These are phyloP conservation scores for Pseudonitzschia multiseries DNA, from an alignment of 108 stramenopile species.

Conservation along the genomic window DNA sequence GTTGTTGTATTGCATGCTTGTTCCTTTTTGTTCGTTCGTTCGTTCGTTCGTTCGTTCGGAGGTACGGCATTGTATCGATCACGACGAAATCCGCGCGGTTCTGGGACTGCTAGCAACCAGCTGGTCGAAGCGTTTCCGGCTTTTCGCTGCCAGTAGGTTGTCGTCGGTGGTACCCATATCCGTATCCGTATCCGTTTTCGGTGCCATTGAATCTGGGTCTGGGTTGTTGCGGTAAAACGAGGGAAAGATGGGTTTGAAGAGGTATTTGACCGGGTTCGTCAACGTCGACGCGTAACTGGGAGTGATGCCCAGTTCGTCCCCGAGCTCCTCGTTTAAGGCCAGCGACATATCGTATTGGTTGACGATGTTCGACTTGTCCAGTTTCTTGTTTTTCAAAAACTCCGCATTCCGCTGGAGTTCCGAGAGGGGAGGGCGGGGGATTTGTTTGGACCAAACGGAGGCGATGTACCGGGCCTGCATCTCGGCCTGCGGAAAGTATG, in stretches of 20 bases:
- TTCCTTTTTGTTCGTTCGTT: too few relatives aligned
- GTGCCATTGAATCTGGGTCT: too few relatives aligned
- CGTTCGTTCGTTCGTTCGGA: too few relatives aligned
- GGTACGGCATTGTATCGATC: too few relatives aligned
- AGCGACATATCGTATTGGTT: neutral
- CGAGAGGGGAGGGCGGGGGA: neutral
- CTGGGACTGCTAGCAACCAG: constrained; percentile 6
- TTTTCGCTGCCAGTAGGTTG: neutral
- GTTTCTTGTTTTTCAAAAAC: neutral
- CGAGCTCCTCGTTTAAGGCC: neutral
- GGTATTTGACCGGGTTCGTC: neutral
- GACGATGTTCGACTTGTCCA: neutral
- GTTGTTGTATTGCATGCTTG: too few relatives aligned
- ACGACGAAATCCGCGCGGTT: neutral
- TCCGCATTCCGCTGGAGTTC: neutral
- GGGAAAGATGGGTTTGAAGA: neutral
- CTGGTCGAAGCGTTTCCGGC: neutral
- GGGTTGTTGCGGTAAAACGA: constrained; percentile 11
- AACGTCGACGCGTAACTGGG: neutral
- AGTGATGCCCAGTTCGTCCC: constrained; percentile 7
- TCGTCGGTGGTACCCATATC: too few relatives aligned
- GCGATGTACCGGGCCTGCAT: constrained; percentile 20
- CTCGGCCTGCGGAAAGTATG: constrained; percentile 7
- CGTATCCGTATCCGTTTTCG: too few relatives aligned
- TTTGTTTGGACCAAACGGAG: constrained; percentile 1